These are phyloP conservation scores for Drechslera avenae DNA, from an alignment of 2,329 filamentous ascomycete genomes.

Conservation along the genomic window DNA sequence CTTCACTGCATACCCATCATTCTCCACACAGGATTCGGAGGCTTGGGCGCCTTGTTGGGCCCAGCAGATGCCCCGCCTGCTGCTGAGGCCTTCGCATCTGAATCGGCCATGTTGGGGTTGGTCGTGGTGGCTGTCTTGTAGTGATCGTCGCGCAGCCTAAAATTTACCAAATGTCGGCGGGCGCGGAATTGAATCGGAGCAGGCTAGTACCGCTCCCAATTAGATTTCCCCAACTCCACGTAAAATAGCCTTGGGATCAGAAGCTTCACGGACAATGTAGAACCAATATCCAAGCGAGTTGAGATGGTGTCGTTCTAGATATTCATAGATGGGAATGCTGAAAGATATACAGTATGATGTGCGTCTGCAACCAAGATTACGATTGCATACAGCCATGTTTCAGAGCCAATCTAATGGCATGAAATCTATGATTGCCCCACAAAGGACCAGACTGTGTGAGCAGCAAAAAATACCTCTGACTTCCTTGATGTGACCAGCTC, in stretches of 20 bases:
- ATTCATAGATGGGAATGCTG: too few species aligned
- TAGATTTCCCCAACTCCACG: neutral
- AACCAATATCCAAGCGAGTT: too few species aligned
- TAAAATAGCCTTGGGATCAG: too few species aligned
- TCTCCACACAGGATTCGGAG: slow-evolving; percentile 46
- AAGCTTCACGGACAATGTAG: too few species aligned
- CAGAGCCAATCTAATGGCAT: too few species aligned
- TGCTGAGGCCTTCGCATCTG: slow-evolving; percentile 35
- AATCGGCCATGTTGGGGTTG: slow-evolving; percentile 39
- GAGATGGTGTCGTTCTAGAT: too few species aligned
- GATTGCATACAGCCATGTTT: too few species aligned
- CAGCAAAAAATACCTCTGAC: neutral
- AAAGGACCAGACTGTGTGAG: too few species aligned
- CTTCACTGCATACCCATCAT: slow-evolving; percentile 45
- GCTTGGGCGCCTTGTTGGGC: slow-evolving; percentile 35
- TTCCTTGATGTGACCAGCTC: too few species aligned
- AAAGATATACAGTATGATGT: too few species aligned
- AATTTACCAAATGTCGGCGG: slow-evolving; percentile 29
- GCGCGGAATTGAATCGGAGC: slow-evolving; percentile 26
- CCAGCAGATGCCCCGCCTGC: slow-evolving; percentile 28
- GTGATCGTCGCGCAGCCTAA: slow-evolving; percentile 26
- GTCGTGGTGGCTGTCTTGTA: slow-evolving; percentile 15
- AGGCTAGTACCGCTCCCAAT: slow-evolving; percentile 6
- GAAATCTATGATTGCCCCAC: too few species aligned
- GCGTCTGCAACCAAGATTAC: too few species aligned